phyloP scores from a whole-genome alignment of 164 flowering plant species.

The Aristolochia fimbriata region DNA sequence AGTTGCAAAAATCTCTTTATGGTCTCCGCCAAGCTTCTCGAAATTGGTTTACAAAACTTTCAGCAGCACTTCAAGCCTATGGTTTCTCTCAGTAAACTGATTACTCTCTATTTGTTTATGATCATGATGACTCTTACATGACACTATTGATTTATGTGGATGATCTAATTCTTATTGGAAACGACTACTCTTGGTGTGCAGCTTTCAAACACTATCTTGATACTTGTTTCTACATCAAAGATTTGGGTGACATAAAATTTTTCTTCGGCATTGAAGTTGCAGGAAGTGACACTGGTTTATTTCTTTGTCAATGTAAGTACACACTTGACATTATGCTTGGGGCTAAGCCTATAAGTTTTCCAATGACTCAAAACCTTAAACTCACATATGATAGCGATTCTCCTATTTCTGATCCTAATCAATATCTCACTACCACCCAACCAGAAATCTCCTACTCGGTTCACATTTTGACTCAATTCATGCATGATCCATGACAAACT shows the following conservation, averaged over 20 bases:
- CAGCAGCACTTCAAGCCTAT: neutral
- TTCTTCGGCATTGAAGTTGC: neutral
- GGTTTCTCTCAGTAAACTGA: neutral
- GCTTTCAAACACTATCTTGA: too few relatives aligned
- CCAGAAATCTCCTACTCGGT: neutral
- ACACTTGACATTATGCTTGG: neutral
- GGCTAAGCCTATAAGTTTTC: neutral
- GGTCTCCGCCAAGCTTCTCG: neutral
- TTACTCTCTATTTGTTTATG: neutral
- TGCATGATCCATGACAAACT: neutral
- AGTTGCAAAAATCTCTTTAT: neutral
- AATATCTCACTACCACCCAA: neutral
- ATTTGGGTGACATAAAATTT: neutral
- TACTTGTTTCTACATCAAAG: neutral
- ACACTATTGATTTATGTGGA: too few relatives aligned
- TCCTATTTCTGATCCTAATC: neutral
- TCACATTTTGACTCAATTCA: slow-evolving; percentile 1
- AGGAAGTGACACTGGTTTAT: neutral
- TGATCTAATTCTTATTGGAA: too few relatives aligned
- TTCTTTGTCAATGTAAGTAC: neutral
- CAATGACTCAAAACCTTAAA: neutral
- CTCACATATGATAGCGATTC: neutral
- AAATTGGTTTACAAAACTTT: neutral
- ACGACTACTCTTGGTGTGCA: too few relatives aligned
- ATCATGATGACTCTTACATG: too few relatives aligned